Conservation (phyloP, 768 basidiomycete species). For the Clavaria fumosa region DNA sequence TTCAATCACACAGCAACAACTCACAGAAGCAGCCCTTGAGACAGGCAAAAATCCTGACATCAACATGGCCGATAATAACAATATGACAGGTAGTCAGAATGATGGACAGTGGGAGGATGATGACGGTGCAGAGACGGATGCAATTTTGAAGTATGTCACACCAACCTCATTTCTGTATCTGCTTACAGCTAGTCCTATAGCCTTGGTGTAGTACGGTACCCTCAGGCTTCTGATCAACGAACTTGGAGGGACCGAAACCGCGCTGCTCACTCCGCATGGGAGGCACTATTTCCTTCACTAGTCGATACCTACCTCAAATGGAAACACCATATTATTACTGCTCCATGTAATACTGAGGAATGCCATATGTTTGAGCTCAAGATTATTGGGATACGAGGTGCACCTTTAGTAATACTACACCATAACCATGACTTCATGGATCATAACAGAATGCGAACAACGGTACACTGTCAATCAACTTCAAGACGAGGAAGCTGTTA, state of each 20-base stretch:
- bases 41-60: background rate
- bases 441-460: too few species aligned
- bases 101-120: too few species aligned
- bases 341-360: too few species aligned
- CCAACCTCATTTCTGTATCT: background rate
- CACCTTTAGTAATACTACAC: too few species aligned
- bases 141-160: too few species aligned
- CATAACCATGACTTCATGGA: too few species aligned
- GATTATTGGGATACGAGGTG: too few species aligned
- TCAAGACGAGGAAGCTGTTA: too few species aligned
- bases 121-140: background rate
- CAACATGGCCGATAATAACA: too few species aligned
- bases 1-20: background rate
- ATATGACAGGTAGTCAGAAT: too few species aligned
- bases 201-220: background rate
- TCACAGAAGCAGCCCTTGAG: slow-evolving; percentile 1
- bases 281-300: background rate
- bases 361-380: too few species aligned
- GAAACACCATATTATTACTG: background rate
- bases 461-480: too few species aligned
- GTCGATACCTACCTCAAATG: background rate
- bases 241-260: background rate
- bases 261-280: background rate
- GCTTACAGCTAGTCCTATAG: background rate
- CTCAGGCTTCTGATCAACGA: background rate